Conservation (phyloP, 306 rosid genomes). For the Acacia melanoxylon region DNA sequence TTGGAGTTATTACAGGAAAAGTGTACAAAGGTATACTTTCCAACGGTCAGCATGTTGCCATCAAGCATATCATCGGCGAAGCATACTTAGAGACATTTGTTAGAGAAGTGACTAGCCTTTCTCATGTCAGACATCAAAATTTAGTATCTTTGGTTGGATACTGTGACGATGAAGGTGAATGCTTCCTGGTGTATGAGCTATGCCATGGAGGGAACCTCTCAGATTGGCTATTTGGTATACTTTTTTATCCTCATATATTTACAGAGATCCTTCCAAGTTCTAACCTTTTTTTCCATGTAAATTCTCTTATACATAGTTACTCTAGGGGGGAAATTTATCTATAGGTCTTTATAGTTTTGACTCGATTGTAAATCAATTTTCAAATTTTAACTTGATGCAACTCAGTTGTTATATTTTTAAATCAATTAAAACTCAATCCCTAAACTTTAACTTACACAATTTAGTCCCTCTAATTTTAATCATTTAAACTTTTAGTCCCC, state of each 20-base stretch:
- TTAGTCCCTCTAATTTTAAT: too few species aligned
- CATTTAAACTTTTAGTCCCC: too few species aligned
- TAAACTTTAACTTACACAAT: too few species aligned
- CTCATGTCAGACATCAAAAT: slow-evolving; percentile 60
- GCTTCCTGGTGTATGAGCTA: slow-evolving; percentile 72
- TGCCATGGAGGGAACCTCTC: slow-evolving; percentile 69
- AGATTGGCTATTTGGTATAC: slow-evolving; percentile 68
- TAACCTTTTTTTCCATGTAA: background rate
- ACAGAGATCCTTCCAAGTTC: background rate
- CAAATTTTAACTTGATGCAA: too few species aligned
- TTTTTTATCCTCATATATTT: background rate
- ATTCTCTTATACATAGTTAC: background rate
- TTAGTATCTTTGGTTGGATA: slow-evolving; percentile 55
- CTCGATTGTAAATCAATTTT: too few species aligned
- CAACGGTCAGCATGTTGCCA: slow-evolving; percentile 55
- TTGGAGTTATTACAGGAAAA: slow-evolving; percentile 40
- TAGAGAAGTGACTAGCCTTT: slow-evolving; percentile 64
- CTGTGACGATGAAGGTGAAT: slow-evolving; percentile 49
- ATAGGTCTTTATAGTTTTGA: too few species aligned
- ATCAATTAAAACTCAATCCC: too few species aligned
- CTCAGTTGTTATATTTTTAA: too few species aligned
- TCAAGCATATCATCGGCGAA: slow-evolving; percentile 64
- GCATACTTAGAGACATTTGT: slow-evolving; percentile 57
- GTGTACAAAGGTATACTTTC: slow-evolving; percentile 59
- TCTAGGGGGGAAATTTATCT: too few species aligned